Percentiles rank a stretch among this genome's conserved stretches.
Evolutionary conservation across 129 eudicot genomes (phyloP).

Genomic region (Lactuca saligna): DNA sequence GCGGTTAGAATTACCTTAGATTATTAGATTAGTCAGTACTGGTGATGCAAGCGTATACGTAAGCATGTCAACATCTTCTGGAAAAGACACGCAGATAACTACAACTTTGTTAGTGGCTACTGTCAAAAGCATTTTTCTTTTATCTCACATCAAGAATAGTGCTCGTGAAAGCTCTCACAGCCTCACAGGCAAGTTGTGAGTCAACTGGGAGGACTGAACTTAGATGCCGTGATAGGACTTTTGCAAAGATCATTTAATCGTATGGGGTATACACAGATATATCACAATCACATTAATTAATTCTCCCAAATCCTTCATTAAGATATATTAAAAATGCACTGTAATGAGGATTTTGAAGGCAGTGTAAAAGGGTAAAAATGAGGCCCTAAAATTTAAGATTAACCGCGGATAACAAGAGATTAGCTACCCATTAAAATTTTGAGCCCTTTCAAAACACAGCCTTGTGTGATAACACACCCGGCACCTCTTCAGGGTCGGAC

Average conservation of each 20-base stretch:
- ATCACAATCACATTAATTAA: no score
- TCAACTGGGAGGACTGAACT: neutral
- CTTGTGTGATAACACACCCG: no score
- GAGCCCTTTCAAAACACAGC: no score
- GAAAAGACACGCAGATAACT: neutral
- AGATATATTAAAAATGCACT: no score
- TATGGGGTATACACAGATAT: neutral
- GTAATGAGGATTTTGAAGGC: no score
- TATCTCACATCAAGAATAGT: neutral
- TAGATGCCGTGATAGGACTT: slow-evolving; percentile 11
- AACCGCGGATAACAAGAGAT: no score
- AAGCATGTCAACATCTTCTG: slow-evolving; percentile 9
- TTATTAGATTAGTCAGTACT: neutral
- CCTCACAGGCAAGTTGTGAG: neutral
- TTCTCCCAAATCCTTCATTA: no score
- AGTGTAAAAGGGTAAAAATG: no score
- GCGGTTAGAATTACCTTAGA: no score
- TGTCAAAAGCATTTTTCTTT: neutral
- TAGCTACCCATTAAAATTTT: no score
- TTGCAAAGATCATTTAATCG: neutral
- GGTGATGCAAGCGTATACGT: slow-evolving; percentile 17
- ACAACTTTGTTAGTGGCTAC: neutral
- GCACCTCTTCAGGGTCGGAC: no score
- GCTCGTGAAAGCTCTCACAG: neutral
- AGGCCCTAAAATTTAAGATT: no score